A percentile compares a stretch with the other conserved stretches of the same genome.
Evolutionary conservation across 345 rosid genomes (phyloP).

Genomic region (Hirschfeldia incana): DNA sequence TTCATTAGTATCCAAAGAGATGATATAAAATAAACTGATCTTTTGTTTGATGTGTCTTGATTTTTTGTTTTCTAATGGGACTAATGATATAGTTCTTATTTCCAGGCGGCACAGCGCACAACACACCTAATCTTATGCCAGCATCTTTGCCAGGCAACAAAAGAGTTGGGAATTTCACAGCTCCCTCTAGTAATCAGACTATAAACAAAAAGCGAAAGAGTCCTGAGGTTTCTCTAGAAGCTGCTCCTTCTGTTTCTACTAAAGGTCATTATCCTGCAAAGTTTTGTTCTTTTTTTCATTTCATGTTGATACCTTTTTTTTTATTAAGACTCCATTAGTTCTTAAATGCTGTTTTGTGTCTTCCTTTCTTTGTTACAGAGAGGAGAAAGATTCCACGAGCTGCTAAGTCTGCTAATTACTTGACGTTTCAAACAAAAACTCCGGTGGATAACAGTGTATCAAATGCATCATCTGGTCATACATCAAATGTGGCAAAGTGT

Average conservation of each 20-base stretch:
- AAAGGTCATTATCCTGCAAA: constrained; percentile 22
- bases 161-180: constrained; percentile 22
- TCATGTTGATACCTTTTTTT: not conserved
- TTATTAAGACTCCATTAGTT: not conserved
- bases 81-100: constrained; percentile 13
- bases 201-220: constrained; percentile 53
- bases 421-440: constrained; percentile 24
- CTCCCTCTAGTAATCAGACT: constrained; percentile 40
- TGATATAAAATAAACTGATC: not conserved
- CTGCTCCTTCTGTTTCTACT: constrained; percentile 46
- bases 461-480: constrained; percentile 27
- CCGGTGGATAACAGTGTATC: constrained; percentile 19
- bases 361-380: not conserved
- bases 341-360: not conserved
- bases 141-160: constrained; percentile 44
- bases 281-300: not conserved
- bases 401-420: constrained; percentile 29
- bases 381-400: constrained; percentile 6
- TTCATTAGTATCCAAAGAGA: not conserved
- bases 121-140: constrained; percentile 42
- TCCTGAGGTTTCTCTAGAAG: constrained; percentile 39
- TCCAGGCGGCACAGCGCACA: constrained; percentile 43
- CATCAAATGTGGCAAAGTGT: constrained; percentile 66
- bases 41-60: not conserved
- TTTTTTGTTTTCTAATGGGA: not conserved